A percentile compares a stretch with the other conserved stretches of the same genome.
Evolutionary conservation across 106 monocot genomes (phyloP).

Genomic region (Platanthera zijinensis): DNA sequence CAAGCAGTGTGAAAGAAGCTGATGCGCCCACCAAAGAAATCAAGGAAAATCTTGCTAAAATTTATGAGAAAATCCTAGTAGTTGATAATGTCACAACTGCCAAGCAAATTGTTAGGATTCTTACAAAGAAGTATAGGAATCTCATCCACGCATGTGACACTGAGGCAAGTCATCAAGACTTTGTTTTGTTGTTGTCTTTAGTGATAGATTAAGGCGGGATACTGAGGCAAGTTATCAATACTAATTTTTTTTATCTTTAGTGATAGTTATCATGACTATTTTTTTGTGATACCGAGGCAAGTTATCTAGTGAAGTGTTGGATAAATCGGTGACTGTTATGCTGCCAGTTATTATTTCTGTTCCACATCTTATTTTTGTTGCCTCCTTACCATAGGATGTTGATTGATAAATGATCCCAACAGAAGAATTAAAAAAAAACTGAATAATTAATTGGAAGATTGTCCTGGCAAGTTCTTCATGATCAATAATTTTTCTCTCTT

Average conservation of each 20-base stretch:
- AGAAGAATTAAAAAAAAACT: background rate
- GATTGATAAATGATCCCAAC: background rate
- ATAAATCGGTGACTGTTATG: background rate
- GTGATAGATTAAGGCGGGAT: background rate
- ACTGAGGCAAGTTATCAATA: too few relatives aligned
- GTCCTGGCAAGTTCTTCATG: background rate
- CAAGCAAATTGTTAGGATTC: slow-evolving; percentile 52
- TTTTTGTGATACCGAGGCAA: too few relatives aligned
- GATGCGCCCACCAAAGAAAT: background rate
- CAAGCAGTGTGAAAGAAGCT: background rate
- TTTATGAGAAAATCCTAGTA: slow-evolving; percentile 74
- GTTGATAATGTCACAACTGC: slow-evolving; percentile 60
- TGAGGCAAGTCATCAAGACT: slow-evolving; percentile 42
- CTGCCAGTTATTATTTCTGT: background rate
- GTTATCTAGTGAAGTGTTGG: background rate
- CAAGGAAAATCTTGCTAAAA: slow-evolving; percentile 20
- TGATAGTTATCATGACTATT: too few relatives aligned
- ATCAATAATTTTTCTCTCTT: background rate
- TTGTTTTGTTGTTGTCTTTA: background rate
- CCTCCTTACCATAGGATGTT: background rate
- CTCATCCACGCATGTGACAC: slow-evolving; percentile 88
- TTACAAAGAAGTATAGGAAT: slow-evolving; percentile 65
- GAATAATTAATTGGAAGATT: background rate
- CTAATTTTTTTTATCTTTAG: too few relatives aligned
- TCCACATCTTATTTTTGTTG: background rate